Evolutionary conservation across 371 early-diverging fungal genomes (phyloP).

Genomic region (Lichtheimia corymbifera): DNA sequence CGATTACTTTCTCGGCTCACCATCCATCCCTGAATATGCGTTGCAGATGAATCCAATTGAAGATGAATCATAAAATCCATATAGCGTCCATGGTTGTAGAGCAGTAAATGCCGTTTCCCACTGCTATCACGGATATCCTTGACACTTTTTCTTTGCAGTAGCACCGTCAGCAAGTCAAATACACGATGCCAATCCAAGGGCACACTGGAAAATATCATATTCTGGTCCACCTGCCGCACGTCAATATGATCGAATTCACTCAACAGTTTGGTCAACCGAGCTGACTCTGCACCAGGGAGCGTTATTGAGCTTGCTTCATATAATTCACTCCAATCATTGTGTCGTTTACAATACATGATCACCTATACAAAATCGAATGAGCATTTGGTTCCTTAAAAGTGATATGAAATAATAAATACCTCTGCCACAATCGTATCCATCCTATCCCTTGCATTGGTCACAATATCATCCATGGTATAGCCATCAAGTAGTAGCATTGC

Average conservation of each 20-base stretch:
- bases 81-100: constrained; percentile 35
- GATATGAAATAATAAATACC: constrained; percentile 23
- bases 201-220: constrained; percentile 24
- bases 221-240: constrained; percentile 28
- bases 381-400: not conserved
- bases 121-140: constrained; percentile 28
- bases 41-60: constrained; percentile 9
- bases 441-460: constrained; percentile 28
- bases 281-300: constrained; percentile 6
- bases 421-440: constrained; percentile 39
- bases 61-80: constrained; percentile 49
- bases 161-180: constrained; percentile 22
- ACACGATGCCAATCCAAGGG: constrained; percentile 33
- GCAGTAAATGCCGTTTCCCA: constrained; percentile 29
- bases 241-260: constrained; percentile 36
- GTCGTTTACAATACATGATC: constrained; percentile 30
- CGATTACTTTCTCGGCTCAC: constrained; percentile 34
- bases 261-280: constrained; percentile 24
- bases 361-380: constrained; percentile 23
- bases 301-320: constrained; percentile 19
- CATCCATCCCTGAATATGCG: constrained; percentile 32
- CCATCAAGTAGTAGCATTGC: constrained; percentile 23
- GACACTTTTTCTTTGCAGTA: constrained; percentile 13
- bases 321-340: constrained; percentile 36
- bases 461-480: constrained; percentile 31